These are phyloP conservation scores for Beauveria australis DNA, from an alignment of 2,329 filamentous ascomycete species.

Conservation along the genomic window DNA sequence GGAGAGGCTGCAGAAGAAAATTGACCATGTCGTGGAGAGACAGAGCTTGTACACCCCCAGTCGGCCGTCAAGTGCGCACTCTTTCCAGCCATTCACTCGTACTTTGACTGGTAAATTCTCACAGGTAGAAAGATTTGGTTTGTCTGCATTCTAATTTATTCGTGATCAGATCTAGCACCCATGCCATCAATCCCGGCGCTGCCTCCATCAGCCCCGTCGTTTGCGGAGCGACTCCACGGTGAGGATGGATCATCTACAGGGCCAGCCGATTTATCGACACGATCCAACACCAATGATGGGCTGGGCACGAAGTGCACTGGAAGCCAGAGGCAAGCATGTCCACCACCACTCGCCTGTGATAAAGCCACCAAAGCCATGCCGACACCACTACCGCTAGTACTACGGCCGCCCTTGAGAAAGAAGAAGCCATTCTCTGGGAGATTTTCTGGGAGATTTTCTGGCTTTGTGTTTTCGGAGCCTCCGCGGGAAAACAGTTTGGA, in stretches of 20 bases:
- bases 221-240: constrained; percentile 45
- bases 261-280: constrained; percentile 11
- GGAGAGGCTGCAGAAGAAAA: constrained; percentile 49
- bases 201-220: constrained; percentile 49
- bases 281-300: constrained; percentile 21
- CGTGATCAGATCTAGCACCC: constrained; percentile 28
- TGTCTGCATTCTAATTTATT: not conserved
- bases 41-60: constrained; percentile 49
- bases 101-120: constrained; percentile 24
- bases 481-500: constrained; percentile 35
- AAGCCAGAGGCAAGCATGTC: constrained; percentile 12
- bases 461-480: constrained; percentile 45
- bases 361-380: constrained; percentile 20
- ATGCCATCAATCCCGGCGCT: constrained; percentile 50
- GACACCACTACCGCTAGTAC: constrained; percentile 49
- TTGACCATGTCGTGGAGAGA: constrained; percentile 51
- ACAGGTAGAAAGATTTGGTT: not conserved
- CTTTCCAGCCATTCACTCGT: constrained; percentile 32
- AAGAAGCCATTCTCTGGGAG: constrained; percentile 63
- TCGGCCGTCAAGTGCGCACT: constrained; percentile 44
- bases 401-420: constrained; percentile 54
- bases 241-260: constrained; percentile 32
- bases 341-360: not conserved
- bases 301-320: not conserved
- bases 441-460: constrained; percentile 47